These are phyloP conservation scores for Aspergillus unguis DNA, from an alignment of 2,329 filamentous ascomycete genomes.

Conservation along the genomic window DNA sequence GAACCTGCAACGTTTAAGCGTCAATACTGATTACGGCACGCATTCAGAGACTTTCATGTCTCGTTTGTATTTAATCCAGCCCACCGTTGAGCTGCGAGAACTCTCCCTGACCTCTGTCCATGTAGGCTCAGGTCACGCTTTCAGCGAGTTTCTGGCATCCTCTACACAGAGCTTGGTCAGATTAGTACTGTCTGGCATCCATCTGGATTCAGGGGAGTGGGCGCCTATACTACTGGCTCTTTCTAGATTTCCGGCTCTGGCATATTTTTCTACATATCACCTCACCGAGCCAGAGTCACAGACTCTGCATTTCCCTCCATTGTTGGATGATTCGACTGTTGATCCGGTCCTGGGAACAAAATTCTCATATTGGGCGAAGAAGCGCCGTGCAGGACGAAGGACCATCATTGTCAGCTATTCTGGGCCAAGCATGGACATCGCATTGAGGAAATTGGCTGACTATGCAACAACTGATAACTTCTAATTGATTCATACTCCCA, in stretches of 20 bases:
- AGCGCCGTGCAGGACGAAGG: not conserved
- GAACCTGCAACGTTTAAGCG: not conserved
- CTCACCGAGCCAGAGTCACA: not conserved
- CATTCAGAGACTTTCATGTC: not conserved
- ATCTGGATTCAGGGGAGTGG: not conserved
- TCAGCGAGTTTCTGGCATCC: not conserved
- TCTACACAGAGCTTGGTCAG: not conserved
- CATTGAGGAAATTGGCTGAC: not conserved
- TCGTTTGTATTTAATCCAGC: not conserved
- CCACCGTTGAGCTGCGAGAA: not conserved
- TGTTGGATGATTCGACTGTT: not conserved
- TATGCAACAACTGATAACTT: not conserved
- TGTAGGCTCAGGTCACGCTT: not conserved
- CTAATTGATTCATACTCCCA: not conserved
- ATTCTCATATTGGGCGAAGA: not conserved
- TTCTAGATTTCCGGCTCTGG: not conserved
- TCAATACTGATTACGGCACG: not conserved
- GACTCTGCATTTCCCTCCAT: not conserved
- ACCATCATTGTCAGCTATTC: not conserved
- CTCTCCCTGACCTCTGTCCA: not conserved
- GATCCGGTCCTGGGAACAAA: conserved; percentile 1
- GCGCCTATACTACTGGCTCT: not conserved
- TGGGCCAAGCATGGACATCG: not conserved
- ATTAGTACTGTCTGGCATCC: not conserved
- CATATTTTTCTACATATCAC: not conserved